A percentile compares a stretch with the other conserved stretches of the same genome.
Evolutionary conservation across 2,329 filamentous ascomycete species (phyloP).

Genomic region (Cercospora citrullina): DNA sequence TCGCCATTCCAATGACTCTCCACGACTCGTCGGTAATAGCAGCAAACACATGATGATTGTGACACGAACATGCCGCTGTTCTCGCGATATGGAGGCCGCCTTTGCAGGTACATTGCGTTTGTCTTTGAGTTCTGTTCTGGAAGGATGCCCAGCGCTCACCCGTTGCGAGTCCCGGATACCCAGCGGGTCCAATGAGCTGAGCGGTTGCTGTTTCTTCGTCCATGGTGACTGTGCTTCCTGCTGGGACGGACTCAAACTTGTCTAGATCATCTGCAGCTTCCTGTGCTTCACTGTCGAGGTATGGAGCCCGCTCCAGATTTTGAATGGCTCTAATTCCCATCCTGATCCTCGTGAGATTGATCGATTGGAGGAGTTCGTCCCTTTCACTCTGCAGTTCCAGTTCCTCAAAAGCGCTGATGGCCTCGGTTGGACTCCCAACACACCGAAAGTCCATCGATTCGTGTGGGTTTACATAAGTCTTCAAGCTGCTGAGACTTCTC

Average conservation of each 20-base stretch:
- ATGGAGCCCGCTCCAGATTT: background rate
- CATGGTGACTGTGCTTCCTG: constrained; percentile 11
- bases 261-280: constrained; percentile 9
- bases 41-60: constrained; percentile 15
- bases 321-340: constrained; percentile 4
- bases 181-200: constrained; percentile 16
- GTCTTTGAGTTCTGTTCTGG: background rate
- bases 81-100: background rate
- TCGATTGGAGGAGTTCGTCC: constrained; percentile 10
- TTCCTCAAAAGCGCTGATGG: constrained; percentile 5
- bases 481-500: constrained; percentile 7
- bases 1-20: constrained; percentile 14
- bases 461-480: constrained; percentile 3
- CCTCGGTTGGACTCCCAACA: background rate
- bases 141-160: constrained; percentile 16
- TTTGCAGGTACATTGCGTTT: constrained; percentile 10
- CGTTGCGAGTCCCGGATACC: constrained; percentile 10
- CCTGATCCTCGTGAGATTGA: constrained; percentile 13
- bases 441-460: constrained; percentile 11
- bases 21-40: constrained; percentile 17
- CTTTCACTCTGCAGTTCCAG: constrained; percentile 8
- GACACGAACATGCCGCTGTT: constrained; percentile 4
- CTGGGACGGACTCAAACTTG: constrained; percentile 6
- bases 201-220: constrained; percentile 8
- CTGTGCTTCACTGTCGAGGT: constrained; percentile 13